A percentile compares a stretch with the other conserved stretches of the same genome.
Conservation (phyloP, 2,329 filamentous ascomycete genomes). For the Botryotinia narcissicola region DNA sequence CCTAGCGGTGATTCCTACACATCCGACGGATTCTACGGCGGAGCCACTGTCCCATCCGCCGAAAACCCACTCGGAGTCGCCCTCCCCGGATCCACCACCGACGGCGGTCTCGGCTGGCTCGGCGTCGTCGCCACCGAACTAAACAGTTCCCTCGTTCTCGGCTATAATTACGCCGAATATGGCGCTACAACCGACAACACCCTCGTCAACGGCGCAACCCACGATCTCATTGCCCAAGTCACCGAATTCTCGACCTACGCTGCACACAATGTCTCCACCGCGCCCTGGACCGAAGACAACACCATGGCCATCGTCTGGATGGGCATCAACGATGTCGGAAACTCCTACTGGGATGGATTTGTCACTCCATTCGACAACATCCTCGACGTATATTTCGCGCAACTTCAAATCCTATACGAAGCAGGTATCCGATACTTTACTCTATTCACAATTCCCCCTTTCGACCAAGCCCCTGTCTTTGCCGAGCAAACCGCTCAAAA, state of each 20-base stretch:
- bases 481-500: not conserved
- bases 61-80: not conserved
- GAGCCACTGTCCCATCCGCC: not conserved
- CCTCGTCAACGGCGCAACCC: not conserved
- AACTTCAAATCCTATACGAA: not conserved
- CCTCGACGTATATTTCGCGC: not conserved
- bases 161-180: slow-evolving; percentile 13
- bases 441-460: slow-evolving; percentile 4
- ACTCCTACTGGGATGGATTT: slow-evolving; percentile 12
- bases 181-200: slow-evolving; percentile 9
- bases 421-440: slow-evolving; percentile 10
- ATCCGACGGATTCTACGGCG: slow-evolving; percentile 7
- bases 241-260: slow-evolving; percentile 7
- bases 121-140: slow-evolving; percentile 5
- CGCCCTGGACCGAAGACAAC: slow-evolving; percentile 2
- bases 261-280: not conserved
- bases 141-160: slow-evolving; percentile 10
- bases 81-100: slow-evolving; percentile 8
- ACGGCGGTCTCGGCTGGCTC: slow-evolving; percentile 10
- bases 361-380: not conserved
- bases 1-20: slow-evolving; percentile 10
- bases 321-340: slow-evolving; percentile 17
- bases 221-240: slow-evolving; percentile 12
- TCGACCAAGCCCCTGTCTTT: slow-evolving; percentile 12
- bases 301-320: slow-evolving; percentile 11